Evolutionary conservation across 2,329 filamentous ascomycete species (phyloP).

Genomic region (Tothia fuscella): DNA sequence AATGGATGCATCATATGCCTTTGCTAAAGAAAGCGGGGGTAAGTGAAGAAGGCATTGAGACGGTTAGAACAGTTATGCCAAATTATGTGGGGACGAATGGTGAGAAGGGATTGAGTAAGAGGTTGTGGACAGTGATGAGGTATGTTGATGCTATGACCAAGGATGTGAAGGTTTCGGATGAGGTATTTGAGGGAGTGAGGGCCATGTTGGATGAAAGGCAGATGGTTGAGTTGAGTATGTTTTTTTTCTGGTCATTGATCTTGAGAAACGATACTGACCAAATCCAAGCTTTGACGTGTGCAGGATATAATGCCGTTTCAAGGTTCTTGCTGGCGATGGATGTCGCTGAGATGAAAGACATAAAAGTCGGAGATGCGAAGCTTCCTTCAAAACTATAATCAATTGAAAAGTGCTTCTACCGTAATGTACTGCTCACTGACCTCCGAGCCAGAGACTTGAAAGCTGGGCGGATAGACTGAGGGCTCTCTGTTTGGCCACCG

Average conservation of each 20-base stretch:
- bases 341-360: constrained; percentile 36
- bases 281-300: constrained; percentile 49
- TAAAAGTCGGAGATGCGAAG: constrained; percentile 8
- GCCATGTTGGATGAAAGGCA: constrained; percentile 47
- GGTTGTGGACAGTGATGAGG: constrained; percentile 43
- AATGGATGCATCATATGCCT: constrained; percentile 71
- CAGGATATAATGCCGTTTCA: constrained; percentile 75
- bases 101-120: constrained; percentile 1
- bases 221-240: constrained; percentile 58
- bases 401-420: no score
- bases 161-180: constrained; percentile 56
- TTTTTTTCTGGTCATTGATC: neutral
- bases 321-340: constrained; percentile 73
- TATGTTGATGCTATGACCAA: constrained; percentile 80
- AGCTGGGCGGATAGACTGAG: no score
- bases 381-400: neutral
- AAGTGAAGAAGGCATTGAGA: constrained; percentile 8
- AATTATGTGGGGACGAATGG: neutral
- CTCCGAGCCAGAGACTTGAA: no score
- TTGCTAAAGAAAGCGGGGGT: constrained; percentile 15
- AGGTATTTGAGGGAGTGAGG: constrained; percentile 53
- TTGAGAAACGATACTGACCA: neutral
- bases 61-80: neutral
- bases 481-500: no score
- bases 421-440: no score